Base-by-base conservation (phyloP, 805 yeast genomes). In the Metschnikowia reukaufii region DNA sequence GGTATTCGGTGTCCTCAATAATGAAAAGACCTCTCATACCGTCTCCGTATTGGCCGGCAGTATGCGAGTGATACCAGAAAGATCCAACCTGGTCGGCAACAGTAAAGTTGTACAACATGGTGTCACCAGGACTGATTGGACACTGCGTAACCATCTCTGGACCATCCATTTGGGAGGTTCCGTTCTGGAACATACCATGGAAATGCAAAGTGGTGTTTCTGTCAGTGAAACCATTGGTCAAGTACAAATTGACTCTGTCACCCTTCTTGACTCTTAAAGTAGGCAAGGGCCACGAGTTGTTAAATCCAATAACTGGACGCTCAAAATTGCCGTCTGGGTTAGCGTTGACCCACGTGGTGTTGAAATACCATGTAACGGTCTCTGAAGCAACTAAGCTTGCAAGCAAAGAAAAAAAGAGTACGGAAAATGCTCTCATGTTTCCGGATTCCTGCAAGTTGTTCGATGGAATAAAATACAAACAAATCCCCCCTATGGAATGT, bases 51-150 rank as follows among this genome's bases (percentile, higher is more conserved):
- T 91, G 96, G 57, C 91, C 92, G 18, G 77, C 68, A 30, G 91
- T 82, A 71, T 94, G 99, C 25, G 98, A 88, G 68, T 94, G 99
- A 76, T 92, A 94, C 99, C 99, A 94, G 76, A 76, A 94, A 16
- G 96, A 79, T 60, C 99, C 99, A 48, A 76, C 81, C 69, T 94
- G 97, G 51, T 79, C 75, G 41, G 79, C 79, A 50, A 90, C 88
- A 21, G 96, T 86, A 68, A 94, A 94, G 74, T 92, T 90, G 76
- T 94, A 94, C 52, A 84, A 67, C 68, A 81, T 74, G 16, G 86
- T 77, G 50, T 79, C 78, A 45, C 86, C 86, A 5, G 95, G 86
- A n/a, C 87, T 83, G 55, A 89, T 84, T 23, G 96, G 96, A 77
- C 98, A 94, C 69, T 92, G 97, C 30, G 88, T 81, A 38, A 92